These are phyloP conservation scores for Halteria grandinella DNA, from an alignment of 73 alveolate genomes.

Conservation along the genomic window DNA sequence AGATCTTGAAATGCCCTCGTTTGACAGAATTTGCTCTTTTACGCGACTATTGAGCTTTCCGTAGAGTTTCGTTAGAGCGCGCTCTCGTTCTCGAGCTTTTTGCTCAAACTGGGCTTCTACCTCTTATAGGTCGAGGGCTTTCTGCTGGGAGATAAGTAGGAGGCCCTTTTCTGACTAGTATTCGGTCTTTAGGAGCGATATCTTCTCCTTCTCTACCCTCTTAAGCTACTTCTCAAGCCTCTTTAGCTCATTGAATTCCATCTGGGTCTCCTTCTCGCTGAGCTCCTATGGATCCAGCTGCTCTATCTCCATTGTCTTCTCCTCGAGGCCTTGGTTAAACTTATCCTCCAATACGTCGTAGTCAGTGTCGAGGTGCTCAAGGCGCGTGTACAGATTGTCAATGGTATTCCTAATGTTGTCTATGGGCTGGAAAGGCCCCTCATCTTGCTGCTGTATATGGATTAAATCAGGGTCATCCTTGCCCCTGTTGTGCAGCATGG, in stretches of 20 bases:
- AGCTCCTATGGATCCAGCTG: constrained; percentile 32
- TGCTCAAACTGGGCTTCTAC: constrained; percentile 18
- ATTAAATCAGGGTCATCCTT: too few relatives aligned
- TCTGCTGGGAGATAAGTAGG: not conserved
- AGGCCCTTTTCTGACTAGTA: not conserved
- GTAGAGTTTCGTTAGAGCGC: constrained; percentile 34
- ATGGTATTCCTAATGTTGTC: too few relatives aligned
- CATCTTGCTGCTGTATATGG: too few relatives aligned
- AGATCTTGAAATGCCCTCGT: constrained; percentile 34
- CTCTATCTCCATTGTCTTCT: constrained; percentile 29
- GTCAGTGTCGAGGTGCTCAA: constrained; percentile 28
- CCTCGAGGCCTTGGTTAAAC: not conserved
- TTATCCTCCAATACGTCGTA: constrained; percentile 30
- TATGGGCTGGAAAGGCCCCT: too few relatives aligned
- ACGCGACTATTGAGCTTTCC: constrained; percentile 23
- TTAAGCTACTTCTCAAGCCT: constrained; percentile 36
- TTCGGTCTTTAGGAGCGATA: constrained; percentile 2
- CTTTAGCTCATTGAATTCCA: constrained; percentile 42
- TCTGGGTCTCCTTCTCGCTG: constrained; percentile 2
- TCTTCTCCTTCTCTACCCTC: constrained; percentile 30
- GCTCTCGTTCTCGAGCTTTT: constrained; percentile 39
- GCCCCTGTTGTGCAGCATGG: too few relatives aligned
- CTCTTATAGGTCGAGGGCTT: not conserved
- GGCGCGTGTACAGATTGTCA: not conserved
- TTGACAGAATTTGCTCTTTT: constrained; percentile 3